These are phyloP conservation scores for Sesbania bispinosa DNA, from an alignment of 306 rosid species.

Conservation along the genomic window DNA sequence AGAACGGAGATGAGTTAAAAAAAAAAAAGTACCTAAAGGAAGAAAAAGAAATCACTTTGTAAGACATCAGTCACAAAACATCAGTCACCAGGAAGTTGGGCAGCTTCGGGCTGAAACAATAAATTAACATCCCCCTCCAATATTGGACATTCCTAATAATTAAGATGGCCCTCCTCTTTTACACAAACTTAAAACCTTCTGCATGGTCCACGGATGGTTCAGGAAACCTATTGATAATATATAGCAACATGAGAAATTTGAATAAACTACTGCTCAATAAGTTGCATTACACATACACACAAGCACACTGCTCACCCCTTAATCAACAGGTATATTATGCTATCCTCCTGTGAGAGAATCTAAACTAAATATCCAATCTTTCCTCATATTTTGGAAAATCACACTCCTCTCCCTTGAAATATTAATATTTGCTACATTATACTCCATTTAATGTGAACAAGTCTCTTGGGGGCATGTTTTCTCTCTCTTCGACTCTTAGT, in stretches of 20 bases:
- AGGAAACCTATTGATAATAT: background rate
- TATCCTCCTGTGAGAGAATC: background rate
- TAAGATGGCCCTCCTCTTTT: background rate
- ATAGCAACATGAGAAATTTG: constrained; percentile 19
- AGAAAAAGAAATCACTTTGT: constrained; percentile 3
- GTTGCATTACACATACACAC: background rate
- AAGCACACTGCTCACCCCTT: background rate
- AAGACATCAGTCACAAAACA: too few relatives aligned
- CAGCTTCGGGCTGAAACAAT: constrained; percentile 10
- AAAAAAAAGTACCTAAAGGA: background rate
- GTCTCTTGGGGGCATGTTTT: too few relatives aligned
- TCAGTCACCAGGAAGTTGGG: constrained; percentile 8
- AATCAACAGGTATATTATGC: background rate
- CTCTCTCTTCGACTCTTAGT: too few relatives aligned
- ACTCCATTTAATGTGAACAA: background rate
- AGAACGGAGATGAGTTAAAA: constrained; percentile 12
- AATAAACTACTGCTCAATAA: background rate
- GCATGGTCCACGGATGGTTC: background rate
- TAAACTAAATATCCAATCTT: background rate
- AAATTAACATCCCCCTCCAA: too few relatives aligned
- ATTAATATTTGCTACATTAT: background rate
- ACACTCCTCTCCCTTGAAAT: background rate
- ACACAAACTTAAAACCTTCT: constrained; percentile 3
- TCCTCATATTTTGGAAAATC: background rate
- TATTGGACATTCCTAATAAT: background rate